phyloP scores from a whole-genome alignment of 441 rosid species.

The Theobroma grandiflorum region DNA sequence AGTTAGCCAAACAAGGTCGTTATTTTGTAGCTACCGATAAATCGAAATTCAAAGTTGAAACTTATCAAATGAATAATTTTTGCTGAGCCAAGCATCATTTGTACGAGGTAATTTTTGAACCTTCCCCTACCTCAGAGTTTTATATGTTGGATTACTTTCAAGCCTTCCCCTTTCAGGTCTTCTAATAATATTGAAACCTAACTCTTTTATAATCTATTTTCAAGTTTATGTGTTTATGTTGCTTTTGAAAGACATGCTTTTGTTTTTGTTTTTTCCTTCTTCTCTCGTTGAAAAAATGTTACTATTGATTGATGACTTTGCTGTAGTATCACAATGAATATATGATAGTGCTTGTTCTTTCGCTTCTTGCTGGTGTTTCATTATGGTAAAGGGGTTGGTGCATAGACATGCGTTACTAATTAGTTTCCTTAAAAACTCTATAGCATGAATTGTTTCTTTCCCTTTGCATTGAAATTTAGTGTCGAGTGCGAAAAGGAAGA shows the following conservation, averaged over 20 bases:
- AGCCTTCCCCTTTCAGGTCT: neutral
- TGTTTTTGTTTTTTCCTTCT: neutral
- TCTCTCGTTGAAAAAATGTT: neutral
- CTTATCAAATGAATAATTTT: neutral
- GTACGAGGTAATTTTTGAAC: neutral
- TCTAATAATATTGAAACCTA: neutral
- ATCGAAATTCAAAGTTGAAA: too few relatives aligned
- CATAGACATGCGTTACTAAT: conserved; percentile 19
- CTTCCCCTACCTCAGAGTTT: neutral
- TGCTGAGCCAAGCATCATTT: neutral
- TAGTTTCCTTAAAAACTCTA: neutral
- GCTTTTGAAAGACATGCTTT: neutral
- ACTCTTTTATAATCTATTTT: neutral
- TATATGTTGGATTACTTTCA: neutral
- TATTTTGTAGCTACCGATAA: neutral
- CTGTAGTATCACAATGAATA: neutral
- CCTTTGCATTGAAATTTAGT: neutral
- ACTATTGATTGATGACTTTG: neutral
- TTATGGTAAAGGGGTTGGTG: conserved; percentile 13
- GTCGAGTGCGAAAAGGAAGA: neutral
- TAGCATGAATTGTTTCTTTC: neutral
- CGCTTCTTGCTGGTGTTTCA: conserved; percentile 23
- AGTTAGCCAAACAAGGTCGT: neutral
- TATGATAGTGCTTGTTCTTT: neutral
- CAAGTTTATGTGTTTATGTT: neutral